phyloP scores from a whole-genome alignment of 2,329 filamentous ascomycete genomes.

The Diplodia intermedia region DNA sequence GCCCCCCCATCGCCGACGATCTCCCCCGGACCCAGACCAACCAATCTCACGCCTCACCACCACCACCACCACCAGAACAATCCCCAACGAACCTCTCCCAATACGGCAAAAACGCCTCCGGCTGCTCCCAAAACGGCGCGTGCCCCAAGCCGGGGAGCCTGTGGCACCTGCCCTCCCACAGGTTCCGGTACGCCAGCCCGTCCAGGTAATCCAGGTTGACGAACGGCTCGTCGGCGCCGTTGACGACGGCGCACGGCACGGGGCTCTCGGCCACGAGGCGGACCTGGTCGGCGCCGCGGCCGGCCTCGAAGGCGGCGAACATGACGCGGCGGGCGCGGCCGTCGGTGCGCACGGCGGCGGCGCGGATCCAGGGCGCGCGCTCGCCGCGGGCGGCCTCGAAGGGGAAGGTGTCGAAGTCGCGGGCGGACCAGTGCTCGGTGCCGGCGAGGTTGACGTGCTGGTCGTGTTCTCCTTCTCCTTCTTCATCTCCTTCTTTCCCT shows the following conservation, averaged over 20 bases:
- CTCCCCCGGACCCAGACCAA: background rate
- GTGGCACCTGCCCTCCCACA: slow-evolving; percentile 42
- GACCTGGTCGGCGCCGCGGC: slow-evolving; percentile 39
- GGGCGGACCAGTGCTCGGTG: background rate
- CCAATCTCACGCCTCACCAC: slow-evolving; percentile 27
- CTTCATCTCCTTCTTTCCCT: slow-evolving; percentile 32
- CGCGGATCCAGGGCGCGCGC: slow-evolving; percentile 42
- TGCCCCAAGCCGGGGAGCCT: slow-evolving; percentile 40
- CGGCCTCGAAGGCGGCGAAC: slow-evolving; percentile 37
- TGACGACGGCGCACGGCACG: slow-evolving; percentile 41
- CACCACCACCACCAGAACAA: background rate
- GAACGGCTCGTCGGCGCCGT: slow-evolving; percentile 43
- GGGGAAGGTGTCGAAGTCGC: slow-evolving; percentile 33
- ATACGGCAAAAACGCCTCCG: slow-evolving; percentile 31
- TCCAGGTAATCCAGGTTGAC: slow-evolving; percentile 45
- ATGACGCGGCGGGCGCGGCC: slow-evolving; percentile 40
- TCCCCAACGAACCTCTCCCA: slow-evolving; percentile 36
- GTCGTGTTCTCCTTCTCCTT: background rate
- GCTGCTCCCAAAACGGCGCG: slow-evolving; percentile 44
- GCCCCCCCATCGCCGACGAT: background rate
- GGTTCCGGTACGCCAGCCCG: slow-evolving; percentile 38
- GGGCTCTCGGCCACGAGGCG: slow-evolving; percentile 37
- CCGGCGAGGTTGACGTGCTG: slow-evolving; percentile 17
- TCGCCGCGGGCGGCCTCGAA: slow-evolving; percentile 34
- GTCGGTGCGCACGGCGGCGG: slow-evolving; percentile 41